Evolutionary conservation across 2,329 filamentous ascomycete genomes (phyloP).

Genomic region (Colletotrichum somersetense): DNA sequence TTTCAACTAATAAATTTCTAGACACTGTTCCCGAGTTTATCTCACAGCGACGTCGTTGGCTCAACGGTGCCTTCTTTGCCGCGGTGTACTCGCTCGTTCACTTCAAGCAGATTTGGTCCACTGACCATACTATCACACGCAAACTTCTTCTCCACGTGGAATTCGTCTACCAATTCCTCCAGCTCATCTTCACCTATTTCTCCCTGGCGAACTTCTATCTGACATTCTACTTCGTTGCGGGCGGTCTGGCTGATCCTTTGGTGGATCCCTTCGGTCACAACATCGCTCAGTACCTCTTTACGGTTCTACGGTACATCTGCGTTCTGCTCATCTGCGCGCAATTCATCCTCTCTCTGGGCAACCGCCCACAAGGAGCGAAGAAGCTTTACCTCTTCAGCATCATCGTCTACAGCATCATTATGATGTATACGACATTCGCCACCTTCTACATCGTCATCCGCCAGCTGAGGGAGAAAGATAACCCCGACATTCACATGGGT

Average conservation of each 20-base stretch:
- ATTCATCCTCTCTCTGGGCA: conserved; percentile 96
- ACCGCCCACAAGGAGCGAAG: conserved; percentile 93
- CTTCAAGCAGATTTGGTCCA: conserved; percentile 91
- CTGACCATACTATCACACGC: conserved; percentile 89
- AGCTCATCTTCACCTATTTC: conserved; percentile 96
- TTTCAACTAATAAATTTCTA: conserved; percentile 51
- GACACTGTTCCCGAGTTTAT: conserved; percentile 97
- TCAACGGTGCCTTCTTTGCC: conserved; percentile 98
- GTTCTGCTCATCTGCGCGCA: conserved; percentile 92
- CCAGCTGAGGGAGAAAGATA: conserved; percentile 73
- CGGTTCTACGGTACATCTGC: conserved; percentile 85
- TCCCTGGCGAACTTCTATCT: conserved; percentile 99
- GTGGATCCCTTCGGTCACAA: conserved; percentile 93
- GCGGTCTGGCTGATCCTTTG: conserved; percentile 81
- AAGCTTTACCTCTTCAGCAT: conserved; percentile 90
- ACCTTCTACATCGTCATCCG: conserved; percentile 88
- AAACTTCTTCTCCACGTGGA: conserved; percentile 95
- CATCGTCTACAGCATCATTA: conserved; percentile 92
- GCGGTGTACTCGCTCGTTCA: conserved; percentile 97
- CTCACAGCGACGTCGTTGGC: conserved; percentile 94
- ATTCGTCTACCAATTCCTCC: conserved; percentile 94
- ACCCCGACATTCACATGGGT: conserved; percentile 67
- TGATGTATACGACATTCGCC: conserved; percentile 94
- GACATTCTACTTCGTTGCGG: conserved; percentile 97
- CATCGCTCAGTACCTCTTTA: conserved; percentile 87